Evolutionary conservation across 208 protist species (phyloP).

Genomic region (Trichomonas vaginalis): DNA sequence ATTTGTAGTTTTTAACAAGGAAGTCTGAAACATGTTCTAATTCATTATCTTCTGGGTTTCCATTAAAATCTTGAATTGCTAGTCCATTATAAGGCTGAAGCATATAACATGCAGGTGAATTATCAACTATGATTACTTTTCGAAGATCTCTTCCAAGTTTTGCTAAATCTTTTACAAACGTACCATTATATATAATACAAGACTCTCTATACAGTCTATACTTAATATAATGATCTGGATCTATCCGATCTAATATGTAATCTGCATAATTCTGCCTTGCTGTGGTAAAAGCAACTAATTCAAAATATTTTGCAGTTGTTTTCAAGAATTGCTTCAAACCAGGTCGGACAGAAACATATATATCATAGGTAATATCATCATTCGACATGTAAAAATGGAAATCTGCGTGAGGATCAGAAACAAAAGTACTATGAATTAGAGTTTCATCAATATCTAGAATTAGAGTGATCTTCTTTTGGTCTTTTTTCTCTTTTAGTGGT

Average conservation of each 20-base stretch:
- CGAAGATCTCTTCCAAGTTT: neutral
- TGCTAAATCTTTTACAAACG: slow-evolving; percentile 2
- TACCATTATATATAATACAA: neutral
- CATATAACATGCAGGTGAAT: neutral
- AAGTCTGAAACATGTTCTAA: neutral
- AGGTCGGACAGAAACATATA: neutral
- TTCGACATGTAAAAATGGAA: neutral
- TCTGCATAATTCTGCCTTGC: neutral
- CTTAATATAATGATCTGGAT: neutral
- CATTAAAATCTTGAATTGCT: neutral
- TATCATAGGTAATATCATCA: neutral
- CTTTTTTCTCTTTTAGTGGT: neutral
- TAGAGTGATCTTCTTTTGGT: neutral
- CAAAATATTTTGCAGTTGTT: neutral
- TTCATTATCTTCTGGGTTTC: neutral
- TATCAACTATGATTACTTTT: neutral
- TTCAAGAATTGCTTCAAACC: neutral
- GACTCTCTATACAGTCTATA: neutral
- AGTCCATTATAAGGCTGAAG: slow-evolving; percentile 2
- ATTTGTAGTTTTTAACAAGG: neutral
- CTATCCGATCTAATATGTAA: neutral
- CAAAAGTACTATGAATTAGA: neutral
- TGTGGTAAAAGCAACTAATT: neutral
- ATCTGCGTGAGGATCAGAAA: neutral
- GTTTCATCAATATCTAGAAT: slow-evolving; percentile 6